A percentile compares a stretch with the other conserved stretches of the same genome.
phyloP scores from a whole-genome alignment of 345 rosid species.

The Populus alba region DNA sequence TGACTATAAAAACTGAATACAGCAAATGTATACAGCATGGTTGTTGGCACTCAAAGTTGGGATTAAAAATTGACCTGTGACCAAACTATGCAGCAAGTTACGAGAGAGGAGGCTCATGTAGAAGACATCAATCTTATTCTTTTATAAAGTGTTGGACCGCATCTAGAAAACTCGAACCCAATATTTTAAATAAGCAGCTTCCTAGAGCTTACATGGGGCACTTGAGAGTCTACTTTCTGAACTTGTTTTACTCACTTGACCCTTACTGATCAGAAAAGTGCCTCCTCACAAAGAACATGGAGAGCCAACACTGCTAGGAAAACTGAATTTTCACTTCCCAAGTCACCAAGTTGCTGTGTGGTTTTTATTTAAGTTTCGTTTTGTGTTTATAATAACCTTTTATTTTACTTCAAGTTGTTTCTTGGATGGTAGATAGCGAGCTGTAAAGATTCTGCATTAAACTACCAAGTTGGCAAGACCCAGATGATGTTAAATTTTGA shows the following conservation, averaged over 20 bases:
- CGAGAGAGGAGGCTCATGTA: background rate
- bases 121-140: background rate
- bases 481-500: background rate
- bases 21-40: background rate
- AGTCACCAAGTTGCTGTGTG: background rate
- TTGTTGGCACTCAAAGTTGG: background rate
- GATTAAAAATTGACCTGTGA: no score
- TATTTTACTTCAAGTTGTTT: background rate
- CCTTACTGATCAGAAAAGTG: background rate
- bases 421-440: background rate
- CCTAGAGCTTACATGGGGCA: background rate
- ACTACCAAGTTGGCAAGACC: background rate
- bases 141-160: conserved; percentile 21
- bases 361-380: background rate
- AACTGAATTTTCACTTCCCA: background rate
- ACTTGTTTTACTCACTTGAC: background rate
- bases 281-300: background rate
- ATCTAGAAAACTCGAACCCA: background rate
- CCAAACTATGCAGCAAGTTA: background rate
- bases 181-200: background rate
- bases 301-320: background rate
- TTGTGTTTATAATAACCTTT: background rate
- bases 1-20: background rate
- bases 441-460: background rate
- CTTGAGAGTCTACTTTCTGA: background rate